Conservation (phyloP, 2,329 filamentous ascomycete species). For the Boeremia exigua region DNA sequence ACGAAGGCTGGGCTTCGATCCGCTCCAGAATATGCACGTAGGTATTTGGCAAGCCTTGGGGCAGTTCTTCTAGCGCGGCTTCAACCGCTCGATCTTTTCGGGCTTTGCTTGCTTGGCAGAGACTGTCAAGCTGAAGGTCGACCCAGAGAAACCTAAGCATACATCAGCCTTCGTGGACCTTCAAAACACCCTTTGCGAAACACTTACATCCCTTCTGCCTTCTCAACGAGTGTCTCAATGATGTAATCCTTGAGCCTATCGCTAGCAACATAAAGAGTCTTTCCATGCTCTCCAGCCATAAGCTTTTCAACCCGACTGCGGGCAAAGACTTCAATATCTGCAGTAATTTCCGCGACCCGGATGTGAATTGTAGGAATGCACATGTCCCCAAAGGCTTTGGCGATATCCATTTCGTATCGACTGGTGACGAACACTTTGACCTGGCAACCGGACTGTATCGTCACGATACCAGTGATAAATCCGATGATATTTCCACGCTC, state of each 20-base stretch:
- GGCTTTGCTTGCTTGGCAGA: constrained; percentile 22
- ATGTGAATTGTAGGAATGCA: constrained; percentile 27
- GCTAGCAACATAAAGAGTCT: constrained; percentile 23
- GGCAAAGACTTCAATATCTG: constrained; percentile 23
- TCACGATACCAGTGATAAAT: constrained; percentile 18
- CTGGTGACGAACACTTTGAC: constrained; percentile 30
- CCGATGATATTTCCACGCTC: constrained; percentile 10
- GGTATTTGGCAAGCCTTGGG: constrained; percentile 21
- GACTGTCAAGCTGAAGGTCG: constrained; percentile 26
- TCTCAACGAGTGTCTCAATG: constrained; percentile 18
- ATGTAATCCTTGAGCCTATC: constrained; percentile 22
- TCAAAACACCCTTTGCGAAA: neutral
- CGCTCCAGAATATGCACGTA: constrained; percentile 26
- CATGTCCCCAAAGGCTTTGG: constrained; percentile 21
- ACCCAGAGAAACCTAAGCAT: constrained; percentile 29
- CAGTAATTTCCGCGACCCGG: constrained; percentile 19
- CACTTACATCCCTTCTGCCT: constrained; percentile 32
- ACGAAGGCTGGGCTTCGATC: constrained; percentile 21
- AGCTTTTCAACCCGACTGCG: constrained; percentile 21
- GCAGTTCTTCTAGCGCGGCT: constrained; percentile 20
- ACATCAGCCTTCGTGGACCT: constrained; percentile 2
- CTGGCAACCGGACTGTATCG: constrained; percentile 1
- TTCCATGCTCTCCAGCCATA: constrained; percentile 12
- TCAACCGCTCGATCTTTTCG: constrained; percentile 17
- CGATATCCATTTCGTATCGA: constrained; percentile 27